A percentile compares a stretch with the other conserved stretches of the same genome.
These are phyloP conservation scores for Mimosa pudica DNA, from an alignment of 306 rosid genomes.

Conservation along the genomic window DNA sequence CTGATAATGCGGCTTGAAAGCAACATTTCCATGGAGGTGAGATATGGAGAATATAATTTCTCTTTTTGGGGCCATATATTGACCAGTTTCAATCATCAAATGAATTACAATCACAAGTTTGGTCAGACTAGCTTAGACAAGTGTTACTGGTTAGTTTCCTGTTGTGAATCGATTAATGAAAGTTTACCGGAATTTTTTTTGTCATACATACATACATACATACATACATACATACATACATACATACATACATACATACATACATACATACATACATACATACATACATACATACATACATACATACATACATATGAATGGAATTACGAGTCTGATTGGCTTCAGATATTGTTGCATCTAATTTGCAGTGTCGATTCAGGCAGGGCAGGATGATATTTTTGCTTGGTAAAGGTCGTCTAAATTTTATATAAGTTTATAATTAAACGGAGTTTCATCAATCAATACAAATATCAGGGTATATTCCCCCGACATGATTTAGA, in stretches of 20 bases:
- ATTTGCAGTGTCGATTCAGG: not conserved
- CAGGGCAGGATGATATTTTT: not conserved
- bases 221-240: too few relatives aligned
- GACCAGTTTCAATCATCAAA: slow-evolving; percentile 15
- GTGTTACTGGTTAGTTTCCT: not conserved
- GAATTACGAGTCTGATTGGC: not conserved
- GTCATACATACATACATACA: too few relatives aligned
- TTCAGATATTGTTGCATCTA: not conserved
- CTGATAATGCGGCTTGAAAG: slow-evolving; percentile 22
- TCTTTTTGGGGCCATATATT: not conserved
- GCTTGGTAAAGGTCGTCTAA: not conserved
- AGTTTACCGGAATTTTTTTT: not conserved
- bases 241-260: too few relatives aligned
- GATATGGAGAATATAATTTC: not conserved
- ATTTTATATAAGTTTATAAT: not conserved
- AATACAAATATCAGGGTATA: not conserved
- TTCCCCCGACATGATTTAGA: not conserved
- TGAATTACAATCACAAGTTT: not conserved
- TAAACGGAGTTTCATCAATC: not conserved
- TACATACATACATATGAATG: not conserved
- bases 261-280: too few relatives aligned
- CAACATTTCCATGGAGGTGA: slow-evolving; percentile 18
- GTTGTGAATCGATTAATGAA: not conserved
- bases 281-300: too few relatives aligned
- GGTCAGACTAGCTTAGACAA: not conserved